Conservation (phyloP, 2,329 filamentous ascomycete species). For the Alternaria infectoria region DNA sequence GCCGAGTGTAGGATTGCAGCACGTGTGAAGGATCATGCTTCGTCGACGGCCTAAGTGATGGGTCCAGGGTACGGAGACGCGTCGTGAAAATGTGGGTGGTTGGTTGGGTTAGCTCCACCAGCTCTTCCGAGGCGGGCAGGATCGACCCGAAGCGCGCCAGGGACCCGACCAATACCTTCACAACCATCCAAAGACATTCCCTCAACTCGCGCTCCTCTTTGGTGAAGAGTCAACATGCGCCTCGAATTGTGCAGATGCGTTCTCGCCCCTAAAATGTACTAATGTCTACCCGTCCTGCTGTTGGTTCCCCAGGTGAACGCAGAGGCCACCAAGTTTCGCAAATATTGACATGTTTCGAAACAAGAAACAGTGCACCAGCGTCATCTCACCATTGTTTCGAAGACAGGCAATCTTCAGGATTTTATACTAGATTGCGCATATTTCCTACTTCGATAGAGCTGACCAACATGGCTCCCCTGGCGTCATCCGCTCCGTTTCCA, state of each 20-base stretch:
- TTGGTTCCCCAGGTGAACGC: background rate
- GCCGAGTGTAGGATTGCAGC: background rate
- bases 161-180: background rate
- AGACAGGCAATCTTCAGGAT: background rate
- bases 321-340: slow-evolving; percentile 1
- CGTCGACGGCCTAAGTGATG: background rate
- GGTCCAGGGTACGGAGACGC: background rate
- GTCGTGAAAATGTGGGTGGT: background rate
- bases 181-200: background rate
- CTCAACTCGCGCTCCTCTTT: background rate
- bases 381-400: slow-evolving; percentile 13
- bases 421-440: background rate
- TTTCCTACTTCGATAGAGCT: background rate
- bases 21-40: background rate
- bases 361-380: slow-evolving; percentile 6
- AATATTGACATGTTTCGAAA: slow-evolving; percentile 10
- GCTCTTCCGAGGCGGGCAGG: background rate
- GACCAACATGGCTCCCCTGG: slow-evolving; percentile 5
- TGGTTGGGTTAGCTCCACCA: background rate
- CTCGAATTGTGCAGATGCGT: background rate
- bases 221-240: background rate
- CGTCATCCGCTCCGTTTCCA: background rate
- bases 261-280: background rate
- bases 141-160: background rate
- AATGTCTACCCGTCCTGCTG: background rate